phyloP scores from a whole-genome alignment of 805 yeast species.

The Myxozyma kluyveri region DNA sequence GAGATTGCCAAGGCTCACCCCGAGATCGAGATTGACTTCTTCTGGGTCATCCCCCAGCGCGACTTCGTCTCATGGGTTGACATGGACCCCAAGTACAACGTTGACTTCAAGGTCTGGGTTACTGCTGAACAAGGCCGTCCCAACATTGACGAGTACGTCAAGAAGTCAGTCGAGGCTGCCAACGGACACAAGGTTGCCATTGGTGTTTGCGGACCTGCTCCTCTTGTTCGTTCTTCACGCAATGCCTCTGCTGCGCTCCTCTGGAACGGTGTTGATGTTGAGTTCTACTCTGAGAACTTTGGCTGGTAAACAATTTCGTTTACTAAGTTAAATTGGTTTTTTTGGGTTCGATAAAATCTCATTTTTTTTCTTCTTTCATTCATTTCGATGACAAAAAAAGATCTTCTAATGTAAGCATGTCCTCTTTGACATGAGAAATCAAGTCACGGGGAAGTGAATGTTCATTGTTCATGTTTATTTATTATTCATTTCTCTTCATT shows the following conservation, averaged over 20 bases:
- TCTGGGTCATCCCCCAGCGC: conserved; percentile 37
- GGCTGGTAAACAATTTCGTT: conserved; percentile 33
- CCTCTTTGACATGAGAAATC: no score
- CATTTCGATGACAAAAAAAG: no score
- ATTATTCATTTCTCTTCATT: not conserved
- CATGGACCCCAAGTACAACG: conserved; percentile 26
- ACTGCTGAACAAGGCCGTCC: conserved; percentile 38
- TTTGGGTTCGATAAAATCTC: conserved; percentile 1
- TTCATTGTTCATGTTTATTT: no score
- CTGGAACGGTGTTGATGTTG: conserved; percentile 32
- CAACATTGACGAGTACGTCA: conserved; percentile 30
- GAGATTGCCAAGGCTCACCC: conserved; percentile 24
- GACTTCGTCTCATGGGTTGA: conserved; percentile 35
- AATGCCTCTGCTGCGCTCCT: conserved; percentile 33
- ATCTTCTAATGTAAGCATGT: no score
- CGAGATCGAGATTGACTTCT: conserved; percentile 30
- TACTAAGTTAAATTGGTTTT: not conserved
- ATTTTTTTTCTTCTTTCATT: not conserved
- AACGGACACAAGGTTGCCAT: conserved; percentile 29
- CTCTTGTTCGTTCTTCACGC: conserved; percentile 33
- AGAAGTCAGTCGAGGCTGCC: conserved; percentile 25
- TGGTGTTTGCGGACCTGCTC: conserved; percentile 37
- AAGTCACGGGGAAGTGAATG: not conserved
- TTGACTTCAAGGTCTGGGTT: conserved; percentile 35
- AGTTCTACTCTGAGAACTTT: conserved; percentile 35